Base-by-base conservation (phyloP, 83 land plant species). In the Larix sibirica region DNA sequence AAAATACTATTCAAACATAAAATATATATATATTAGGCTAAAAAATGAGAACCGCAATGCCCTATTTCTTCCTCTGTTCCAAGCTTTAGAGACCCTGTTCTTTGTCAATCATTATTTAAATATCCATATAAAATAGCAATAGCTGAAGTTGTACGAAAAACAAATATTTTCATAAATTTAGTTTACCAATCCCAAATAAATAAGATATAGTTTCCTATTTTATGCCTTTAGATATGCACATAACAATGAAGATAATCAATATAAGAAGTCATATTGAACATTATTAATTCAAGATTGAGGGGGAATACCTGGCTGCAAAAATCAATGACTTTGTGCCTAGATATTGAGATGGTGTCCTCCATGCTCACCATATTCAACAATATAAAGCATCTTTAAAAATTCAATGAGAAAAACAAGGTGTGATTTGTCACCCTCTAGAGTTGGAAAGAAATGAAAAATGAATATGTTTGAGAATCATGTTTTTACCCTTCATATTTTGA, bases 401-500 rank as follows among this genome's bases (percentile, higher is more conserved):
- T 44, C 58, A 73, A 70, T 50, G 13, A 50, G 56, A 70, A 70
- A 13, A 36, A 33, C 44, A 38, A 73, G 42, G 12, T 1, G 21
- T 33, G 26, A 44, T 5, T 10, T 71, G 7, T 71, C 7, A n/a
- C 76, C 23, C 20, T 9, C 4, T 18, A 20, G 42, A 8, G 50
- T 2, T 71, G 18, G 20, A 66, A 68, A 8, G 21, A 20, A 40
- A 20, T 9, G 2, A 21, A 21, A 73, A 73, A 73, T 44, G 47
- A 73, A 1, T 44, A 42, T 73, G 12, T 40, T 44, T 44, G 77
- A n/a, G 58, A 44, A 73, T 73, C 54, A 21, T 21, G 40, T 40
- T 73, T 50, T 50, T 65, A 93, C 95, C 99, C 99, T 56, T 81
- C 81, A 78, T 97, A 97, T 62, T 75, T 81, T 79, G 94, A 91